phyloP scores from a whole-genome alignment of 2,329 filamentous ascomycete genomes.

The Metarhizium sp. region DNA sequence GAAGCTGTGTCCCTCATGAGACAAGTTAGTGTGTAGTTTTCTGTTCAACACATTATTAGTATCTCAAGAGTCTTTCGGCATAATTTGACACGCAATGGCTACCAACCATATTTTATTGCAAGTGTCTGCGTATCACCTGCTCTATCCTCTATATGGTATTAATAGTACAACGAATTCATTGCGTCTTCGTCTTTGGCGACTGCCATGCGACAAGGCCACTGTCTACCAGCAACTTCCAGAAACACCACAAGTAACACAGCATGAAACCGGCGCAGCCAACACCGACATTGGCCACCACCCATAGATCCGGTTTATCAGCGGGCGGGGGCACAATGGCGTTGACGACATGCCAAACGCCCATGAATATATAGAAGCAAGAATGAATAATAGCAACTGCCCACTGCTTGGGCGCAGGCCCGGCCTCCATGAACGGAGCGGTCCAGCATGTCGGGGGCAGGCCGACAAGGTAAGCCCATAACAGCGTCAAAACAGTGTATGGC shows the following conservation, averaged over 20 bases:
- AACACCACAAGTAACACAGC: constrained; percentile 85
- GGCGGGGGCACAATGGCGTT: constrained; percentile 64
- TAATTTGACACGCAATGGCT: neutral
- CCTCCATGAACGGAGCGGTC: constrained; percentile 53
- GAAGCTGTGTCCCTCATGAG: no score
- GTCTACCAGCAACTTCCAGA: constrained; percentile 56
- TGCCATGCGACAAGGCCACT: constrained; percentile 40
- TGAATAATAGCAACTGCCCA: constrained; percentile 63
- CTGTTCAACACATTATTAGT: neutral
- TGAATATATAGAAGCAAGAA: constrained; percentile 62
- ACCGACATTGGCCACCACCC: constrained; percentile 85
- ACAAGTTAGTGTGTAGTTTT: neutral
- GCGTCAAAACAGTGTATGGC: constrained; percentile 75
- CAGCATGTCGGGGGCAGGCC: constrained; percentile 74
- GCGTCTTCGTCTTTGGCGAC: constrained; percentile 27
- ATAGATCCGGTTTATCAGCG: constrained; percentile 75
- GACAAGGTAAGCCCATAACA: constrained; percentile 86
- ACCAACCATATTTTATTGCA: neutral
- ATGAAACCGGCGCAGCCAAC: constrained; percentile 78
- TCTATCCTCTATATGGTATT: neutral
- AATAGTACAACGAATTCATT: constrained; percentile 6
- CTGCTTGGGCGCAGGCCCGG: constrained; percentile 20
- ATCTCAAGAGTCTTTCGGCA: neutral
- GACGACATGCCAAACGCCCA: constrained; percentile 72
- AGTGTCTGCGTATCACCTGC: neutral